Conservation (phyloP, 225 moss, liverwort and hornwort genomes). For the Climacium dendroides region DNA sequence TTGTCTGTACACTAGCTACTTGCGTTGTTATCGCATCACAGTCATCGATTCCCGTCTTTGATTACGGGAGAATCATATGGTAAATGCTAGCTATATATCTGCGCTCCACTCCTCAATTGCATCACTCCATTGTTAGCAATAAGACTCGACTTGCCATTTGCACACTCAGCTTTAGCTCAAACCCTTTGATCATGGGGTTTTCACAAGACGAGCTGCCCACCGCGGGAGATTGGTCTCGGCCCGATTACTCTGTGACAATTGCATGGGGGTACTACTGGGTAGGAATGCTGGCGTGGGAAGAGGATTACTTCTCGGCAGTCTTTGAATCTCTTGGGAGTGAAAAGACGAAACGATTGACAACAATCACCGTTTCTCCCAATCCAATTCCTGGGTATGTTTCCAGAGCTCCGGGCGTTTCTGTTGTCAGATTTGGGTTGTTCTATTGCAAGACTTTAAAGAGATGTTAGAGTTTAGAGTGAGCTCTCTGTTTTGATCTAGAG, state of each 20-base stretch:
- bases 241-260: background rate
- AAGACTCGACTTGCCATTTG: background rate
- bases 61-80: too few relatives aligned
- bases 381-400: background rate
- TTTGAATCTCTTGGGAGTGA: background rate
- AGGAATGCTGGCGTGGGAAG: background rate
- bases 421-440: background rate
- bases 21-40: too few relatives aligned
- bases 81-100: too few relatives aligned
- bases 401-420: background rate
- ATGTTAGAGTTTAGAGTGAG: background rate
- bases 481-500: background rate
- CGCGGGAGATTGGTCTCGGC: background rate
- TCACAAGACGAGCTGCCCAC: background rate
- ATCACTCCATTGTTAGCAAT: background rate
- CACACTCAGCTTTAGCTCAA: background rate
- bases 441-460: background rate
- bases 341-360: background rate
- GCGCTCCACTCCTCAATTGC: too few relatives aligned
- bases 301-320: fast-evolving
- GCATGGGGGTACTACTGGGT: fast-evolving
- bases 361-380: background rate
- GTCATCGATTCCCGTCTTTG: too few relatives aligned
- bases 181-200: background rate
- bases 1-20: too few relatives aligned